phyloP scores from a whole-genome alignment of 257 asterid genomes.

The Petunia axillaris region DNA sequence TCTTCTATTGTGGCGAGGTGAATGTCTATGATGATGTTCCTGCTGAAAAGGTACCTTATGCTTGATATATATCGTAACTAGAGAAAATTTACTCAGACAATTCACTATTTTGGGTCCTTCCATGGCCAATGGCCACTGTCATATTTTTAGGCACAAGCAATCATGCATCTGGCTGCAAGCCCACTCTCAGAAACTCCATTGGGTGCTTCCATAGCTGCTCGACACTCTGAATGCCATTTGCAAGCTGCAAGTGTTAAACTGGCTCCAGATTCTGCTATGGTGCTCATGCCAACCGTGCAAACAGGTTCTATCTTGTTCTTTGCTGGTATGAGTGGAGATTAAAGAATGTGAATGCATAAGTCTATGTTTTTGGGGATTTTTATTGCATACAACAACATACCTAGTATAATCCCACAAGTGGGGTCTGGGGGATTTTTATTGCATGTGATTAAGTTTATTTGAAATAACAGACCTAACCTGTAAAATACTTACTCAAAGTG shows the following conservation, averaged over 20 bases:
- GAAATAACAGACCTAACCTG: neutral
- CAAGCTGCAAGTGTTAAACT: slow-evolving; percentile 49
- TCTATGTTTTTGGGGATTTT: neutral
- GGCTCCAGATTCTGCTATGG: slow-evolving; percentile 55
- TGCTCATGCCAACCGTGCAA: slow-evolving; percentile 57
- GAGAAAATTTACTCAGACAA: slow-evolving; percentile 1
- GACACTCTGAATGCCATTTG: slow-evolving; percentile 52
- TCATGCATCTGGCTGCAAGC: slow-evolving; percentile 87
- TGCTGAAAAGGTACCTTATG: slow-evolving; percentile 65
- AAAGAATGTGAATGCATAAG: neutral
- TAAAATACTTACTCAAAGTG: neutral
- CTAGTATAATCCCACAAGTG: too few relatives aligned
- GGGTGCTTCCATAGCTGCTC: slow-evolving; percentile 51
- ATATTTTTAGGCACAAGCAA: slow-evolving; percentile 63
- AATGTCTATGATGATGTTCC: slow-evolving; percentile 86
- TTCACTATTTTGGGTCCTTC: slow-evolving; percentile 21
- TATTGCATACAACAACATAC: neutral
- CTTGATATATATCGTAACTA: neutral
- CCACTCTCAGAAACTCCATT: slow-evolving; percentile 62
- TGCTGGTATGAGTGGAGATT: neutral
- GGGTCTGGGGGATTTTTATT: neutral
- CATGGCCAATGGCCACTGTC: slow-evolving; percentile 24
- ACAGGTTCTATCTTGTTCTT: slow-evolving; percentile 48
- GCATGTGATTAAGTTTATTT: neutral
- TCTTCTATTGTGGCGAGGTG: slow-evolving; percentile 86